Base-by-base conservation (phyloP, 177 flowering plant species). In the Telopea speciosissima region DNA sequence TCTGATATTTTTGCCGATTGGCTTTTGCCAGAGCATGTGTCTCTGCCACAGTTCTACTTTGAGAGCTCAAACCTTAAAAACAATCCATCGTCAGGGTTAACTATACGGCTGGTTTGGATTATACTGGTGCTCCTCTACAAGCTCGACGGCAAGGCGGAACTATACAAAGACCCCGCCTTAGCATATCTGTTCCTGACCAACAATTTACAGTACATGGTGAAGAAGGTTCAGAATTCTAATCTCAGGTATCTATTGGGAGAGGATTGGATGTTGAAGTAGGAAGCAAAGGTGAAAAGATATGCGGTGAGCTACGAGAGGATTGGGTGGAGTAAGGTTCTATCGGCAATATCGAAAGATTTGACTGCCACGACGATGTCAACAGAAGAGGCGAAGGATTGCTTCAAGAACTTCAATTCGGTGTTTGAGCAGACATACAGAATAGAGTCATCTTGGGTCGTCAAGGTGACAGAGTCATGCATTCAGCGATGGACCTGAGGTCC, bases 121-220 rank as follows among this genome's bases (percentile, higher is more conserved):
- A 68, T 89, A 2, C 87, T 95, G 17, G 85, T 90, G 21, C 80
- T 90, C 21, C 86, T 95, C 21, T 91, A 93, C 81, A 92, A 92
- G 62, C 88, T 95, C 68, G 97, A 95, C 85, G 84, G 79, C 56
- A 91, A 84, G 67, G 86, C 94, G 0, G 83, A 78, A 76, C 77
- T 72, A 1, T 85, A 90, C 90, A 87, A 87, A 44, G 97, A 92
- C 79, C 91, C 81, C 12, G 77, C 91, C 0, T 79, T 85, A 0
- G 85, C 96, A 0, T 95, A 95, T 72, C 75, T 95, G 63, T 95
- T 95, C 78, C 70, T 95, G 0, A 88, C 88, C 1, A 95, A 92
- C 86, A 95, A 95, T 71, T 83, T 91, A 68, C 85, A 90, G 31
- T 95, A 91, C 86, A 80, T 92, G 66, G 77, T 92, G 71, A 59